These are phyloP conservation scores for Lotus japonicus DNA, from an alignment of 306 rosid genomes.

Conservation along the genomic window DNA sequence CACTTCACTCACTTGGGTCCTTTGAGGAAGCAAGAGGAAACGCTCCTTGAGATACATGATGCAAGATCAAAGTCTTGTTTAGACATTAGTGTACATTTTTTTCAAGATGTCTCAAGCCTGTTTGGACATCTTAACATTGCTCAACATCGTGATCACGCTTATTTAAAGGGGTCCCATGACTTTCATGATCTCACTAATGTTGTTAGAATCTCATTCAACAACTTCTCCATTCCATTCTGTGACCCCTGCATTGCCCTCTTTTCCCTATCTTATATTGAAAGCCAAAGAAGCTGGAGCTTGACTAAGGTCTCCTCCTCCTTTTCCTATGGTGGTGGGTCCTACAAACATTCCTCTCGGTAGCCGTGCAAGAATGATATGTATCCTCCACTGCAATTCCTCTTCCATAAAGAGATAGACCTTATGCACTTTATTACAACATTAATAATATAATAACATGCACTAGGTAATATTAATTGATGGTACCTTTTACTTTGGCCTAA, in stretches of 20 bases:
- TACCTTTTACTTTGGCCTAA: neutral
- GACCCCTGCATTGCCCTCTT: too few relatives aligned
- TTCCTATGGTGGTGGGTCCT: conserved; percentile 38
- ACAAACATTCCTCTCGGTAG: conserved; percentile 64
- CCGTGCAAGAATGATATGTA: conserved; percentile 39
- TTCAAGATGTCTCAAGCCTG: too few relatives aligned
- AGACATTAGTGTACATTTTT: too few relatives aligned
- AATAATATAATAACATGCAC: neutral
- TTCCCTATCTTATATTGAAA: conserved; percentile 30
- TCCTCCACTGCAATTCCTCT: conserved; percentile 33
- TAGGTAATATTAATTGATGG: neutral
- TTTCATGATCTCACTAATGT: conserved; percentile 7
- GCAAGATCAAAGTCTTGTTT: too few relatives aligned
- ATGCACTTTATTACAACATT: neutral
- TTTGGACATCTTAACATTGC: too few relatives aligned
- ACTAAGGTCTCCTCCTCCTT: conserved; percentile 20
- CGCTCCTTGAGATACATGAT: too few relatives aligned
- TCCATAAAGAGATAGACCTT: conserved; percentile 12
- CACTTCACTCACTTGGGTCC: too few relatives aligned
- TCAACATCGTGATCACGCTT: too few relatives aligned
- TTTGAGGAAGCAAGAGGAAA: too few relatives aligned
- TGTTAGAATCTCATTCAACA: neutral
- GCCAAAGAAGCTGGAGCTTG: conserved; percentile 33
- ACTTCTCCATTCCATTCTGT: neutral
- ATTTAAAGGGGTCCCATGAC: conserved; percentile 27